Conservation (phyloP, 495 filamentous ascomycete species). For the Podospora conica region DNA sequence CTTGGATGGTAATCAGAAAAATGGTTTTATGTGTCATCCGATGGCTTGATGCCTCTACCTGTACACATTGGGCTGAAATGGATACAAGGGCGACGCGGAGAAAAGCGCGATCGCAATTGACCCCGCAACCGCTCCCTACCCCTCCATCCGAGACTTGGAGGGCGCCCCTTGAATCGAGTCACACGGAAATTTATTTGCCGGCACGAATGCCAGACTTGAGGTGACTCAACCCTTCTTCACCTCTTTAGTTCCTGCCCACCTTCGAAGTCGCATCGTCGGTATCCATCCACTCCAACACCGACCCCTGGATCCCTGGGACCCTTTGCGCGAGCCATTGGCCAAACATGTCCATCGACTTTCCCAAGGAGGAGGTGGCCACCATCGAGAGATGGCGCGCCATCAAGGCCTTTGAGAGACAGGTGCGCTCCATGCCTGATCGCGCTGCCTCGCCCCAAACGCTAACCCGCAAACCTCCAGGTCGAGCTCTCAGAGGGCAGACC, state of each 20-base stretch:
- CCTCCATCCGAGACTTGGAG: constrained; percentile 10
- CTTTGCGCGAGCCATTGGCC: constrained; percentile 9
- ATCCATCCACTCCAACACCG: not conserved
- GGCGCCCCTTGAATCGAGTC: constrained; percentile 18
- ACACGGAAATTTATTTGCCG: constrained; percentile 20
- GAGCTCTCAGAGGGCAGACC: constrained; percentile 54
- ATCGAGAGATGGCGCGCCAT: constrained; percentile 83
- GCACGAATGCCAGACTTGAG: not conserved
- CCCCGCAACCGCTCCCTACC: constrained; percentile 22
- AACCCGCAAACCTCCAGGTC: constrained; percentile 28
- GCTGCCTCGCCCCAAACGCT: not conserved
- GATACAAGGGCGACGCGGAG: not conserved
- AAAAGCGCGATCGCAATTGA: not conserved
- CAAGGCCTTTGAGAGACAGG: constrained; percentile 65
- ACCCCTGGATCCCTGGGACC: not conserved
- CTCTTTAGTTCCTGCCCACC: not conserved
- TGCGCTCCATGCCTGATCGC: constrained; percentile 8
- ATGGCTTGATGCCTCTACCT: not conserved
- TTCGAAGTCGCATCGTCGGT: not conserved
- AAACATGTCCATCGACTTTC: constrained; percentile 83
- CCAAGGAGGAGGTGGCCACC: constrained; percentile 78
- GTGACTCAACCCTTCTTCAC: constrained; percentile 16
- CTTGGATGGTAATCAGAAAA: too few relatives aligned
- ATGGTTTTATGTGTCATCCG: not conserved
- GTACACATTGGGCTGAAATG: not conserved